Evolutionary conservation across 2,329 filamentous ascomycete genomes (phyloP), one percentile per base, ranked within the genome.

Genomic region (Diaporthe sp.): DNA sequence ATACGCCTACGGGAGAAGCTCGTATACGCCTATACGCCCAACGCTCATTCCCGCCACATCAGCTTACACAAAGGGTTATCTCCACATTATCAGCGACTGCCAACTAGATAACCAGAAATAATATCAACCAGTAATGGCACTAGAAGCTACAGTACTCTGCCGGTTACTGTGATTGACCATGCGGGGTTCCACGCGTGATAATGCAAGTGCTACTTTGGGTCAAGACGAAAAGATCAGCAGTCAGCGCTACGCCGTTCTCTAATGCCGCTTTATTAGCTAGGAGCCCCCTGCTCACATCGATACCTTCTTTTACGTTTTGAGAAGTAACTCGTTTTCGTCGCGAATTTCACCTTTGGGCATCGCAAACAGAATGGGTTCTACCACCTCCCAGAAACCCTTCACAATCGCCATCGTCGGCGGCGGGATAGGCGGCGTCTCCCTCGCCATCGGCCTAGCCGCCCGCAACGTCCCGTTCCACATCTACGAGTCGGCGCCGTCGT

Each of bases 341-440:
- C 9, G 22, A 10, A 15, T 25, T 3, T 3, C 10, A 7, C 25
- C 7, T n/a, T 22, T 28, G 8, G 34, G 3, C 4, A 39, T 19
- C 34, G 22, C 31, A 5, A 19, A 25, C 19, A 5, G 12, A 25
- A 68, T 68, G 65, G 53, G 53, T 15, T 55, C 53, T 9, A 12
- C 8, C 10, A 15, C n/a, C 8, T 39, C 46, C 13, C 31, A 53
- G 46, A 73, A 75, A 37, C 74, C 68, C 22, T 73, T 75, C 68
- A 62, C 49, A 19, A 71, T 91, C 75, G 90, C 90, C 77, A 89
- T 92, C 55, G 82, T 92, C 25, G 90, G 90, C 75, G 90, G 89
- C 57, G 90, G 90, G 34, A 90, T 92, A 75, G 87, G 87, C 42
- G 90, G 91, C 46, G 83, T 92, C 28, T 83, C 83, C 8, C 86